Percentiles rank a stretch among this genome's conserved stretches.
Evolutionary conservation across 2,329 filamentous ascomycete species (phyloP).

Genomic region (Trichophyton verrucosum): DNA sequence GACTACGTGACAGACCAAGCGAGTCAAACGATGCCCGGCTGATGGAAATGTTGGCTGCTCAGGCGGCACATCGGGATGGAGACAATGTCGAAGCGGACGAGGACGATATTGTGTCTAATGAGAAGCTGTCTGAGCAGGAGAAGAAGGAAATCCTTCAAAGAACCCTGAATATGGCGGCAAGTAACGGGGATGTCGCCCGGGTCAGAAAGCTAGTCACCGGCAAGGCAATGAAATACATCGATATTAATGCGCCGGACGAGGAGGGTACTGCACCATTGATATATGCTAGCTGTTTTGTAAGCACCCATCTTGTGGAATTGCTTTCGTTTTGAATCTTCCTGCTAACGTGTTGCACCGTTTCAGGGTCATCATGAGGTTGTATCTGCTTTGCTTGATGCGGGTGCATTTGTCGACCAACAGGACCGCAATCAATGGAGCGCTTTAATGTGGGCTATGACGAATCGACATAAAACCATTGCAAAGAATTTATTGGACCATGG

Average conservation of each 20-base stretch:
- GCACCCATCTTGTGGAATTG: slow-evolving; percentile 22
- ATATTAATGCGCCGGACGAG: slow-evolving; percentile 79
- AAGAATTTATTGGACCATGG: slow-evolving; percentile 86
- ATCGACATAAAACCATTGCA: slow-evolving; percentile 88
- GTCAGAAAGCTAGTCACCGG: slow-evolving; percentile 65
- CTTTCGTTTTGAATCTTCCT: not conserved
- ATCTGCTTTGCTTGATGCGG: slow-evolving; percentile 66
- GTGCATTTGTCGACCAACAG: slow-evolving; percentile 80
- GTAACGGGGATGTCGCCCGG: slow-evolving; percentile 81
- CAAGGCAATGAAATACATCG: slow-evolving; percentile 60
- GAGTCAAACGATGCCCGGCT: slow-evolving; percentile 59
- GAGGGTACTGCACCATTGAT: slow-evolving; percentile 95
- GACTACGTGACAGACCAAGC: slow-evolving; percentile 4
- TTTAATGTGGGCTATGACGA: slow-evolving; percentile 99
- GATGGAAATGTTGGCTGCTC: slow-evolving; percentile 91
- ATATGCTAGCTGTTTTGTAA: slow-evolving; percentile 92
- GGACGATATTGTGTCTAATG: slow-evolving; percentile 62
- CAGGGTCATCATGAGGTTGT: slow-evolving; percentile 85
- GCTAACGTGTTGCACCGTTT: not conserved
- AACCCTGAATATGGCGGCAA: slow-evolving; percentile 84
- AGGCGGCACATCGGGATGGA: slow-evolving; percentile 70
- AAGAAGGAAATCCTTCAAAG: slow-evolving; percentile 76
- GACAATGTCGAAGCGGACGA: slow-evolving; percentile 58
- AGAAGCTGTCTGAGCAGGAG: slow-evolving; percentile 60
- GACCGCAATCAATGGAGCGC: slow-evolving; percentile 96